A percentile compares a stretch with the other conserved stretches of the same genome.
Conservation (phyloP, 345 rosid species). For the Ailanthus altissimus region DNA sequence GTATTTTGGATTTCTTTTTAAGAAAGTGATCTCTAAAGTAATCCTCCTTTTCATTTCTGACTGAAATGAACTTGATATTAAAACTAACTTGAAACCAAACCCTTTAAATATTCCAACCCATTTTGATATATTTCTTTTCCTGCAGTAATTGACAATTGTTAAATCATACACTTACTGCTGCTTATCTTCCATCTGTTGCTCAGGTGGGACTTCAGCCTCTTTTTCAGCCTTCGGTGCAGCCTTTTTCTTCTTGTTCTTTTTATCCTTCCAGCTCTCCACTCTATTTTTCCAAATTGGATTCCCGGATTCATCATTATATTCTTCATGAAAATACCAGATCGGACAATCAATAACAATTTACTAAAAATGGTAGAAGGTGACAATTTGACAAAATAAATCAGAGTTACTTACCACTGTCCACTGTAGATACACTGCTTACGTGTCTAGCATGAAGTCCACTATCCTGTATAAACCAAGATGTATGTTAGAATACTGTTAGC, state of each 20-base stretch:
- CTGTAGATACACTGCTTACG: constrained; percentile 79
- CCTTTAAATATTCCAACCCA: too few species aligned
- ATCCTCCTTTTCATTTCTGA: too few species aligned
- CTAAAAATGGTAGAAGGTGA: constrained; percentile 9
- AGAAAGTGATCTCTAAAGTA: too few species aligned
- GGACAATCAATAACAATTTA: constrained; percentile 1
- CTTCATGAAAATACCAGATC: constrained; percentile 39
- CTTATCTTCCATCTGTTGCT: constrained; percentile 88
- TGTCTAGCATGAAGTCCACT: constrained; percentile 90
- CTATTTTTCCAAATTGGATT: constrained; percentile 98
- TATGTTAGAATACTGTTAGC: constrained; percentile 13
- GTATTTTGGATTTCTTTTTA: too few species aligned
- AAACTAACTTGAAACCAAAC: too few species aligned
- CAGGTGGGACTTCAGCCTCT: constrained; percentile 67
- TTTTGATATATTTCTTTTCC: too few species aligned
- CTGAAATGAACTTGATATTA: too few species aligned
- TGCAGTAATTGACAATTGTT: too few species aligned
- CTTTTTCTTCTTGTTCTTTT: constrained; percentile 83
- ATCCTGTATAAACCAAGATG: constrained; percentile 52
- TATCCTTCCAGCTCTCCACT: constrained; percentile 97
- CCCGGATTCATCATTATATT: constrained; percentile 76
- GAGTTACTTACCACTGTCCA: constrained; percentile 76
- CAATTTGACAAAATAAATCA: neutral
- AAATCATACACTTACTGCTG: constrained; percentile 47
- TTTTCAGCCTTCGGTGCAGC: constrained; percentile 54